Evolutionary conservation across 2,329 filamentous ascomycete species (phyloP), one percentile per base, ranked within the genome.

Genomic region (Torrubiella hemipterigena): DNA sequence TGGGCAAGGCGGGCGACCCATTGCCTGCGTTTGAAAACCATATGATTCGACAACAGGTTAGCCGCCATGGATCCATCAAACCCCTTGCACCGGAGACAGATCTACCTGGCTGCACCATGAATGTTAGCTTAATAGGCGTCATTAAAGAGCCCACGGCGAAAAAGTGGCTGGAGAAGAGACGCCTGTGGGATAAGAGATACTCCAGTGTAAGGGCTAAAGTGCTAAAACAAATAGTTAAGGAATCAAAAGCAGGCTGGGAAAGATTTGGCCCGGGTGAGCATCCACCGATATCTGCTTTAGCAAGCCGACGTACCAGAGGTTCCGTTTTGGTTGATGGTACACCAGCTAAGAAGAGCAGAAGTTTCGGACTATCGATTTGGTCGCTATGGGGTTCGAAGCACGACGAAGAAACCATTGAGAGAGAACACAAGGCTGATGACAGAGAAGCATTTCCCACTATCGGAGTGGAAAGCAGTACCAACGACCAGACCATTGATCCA

Each of bases 21-120:
- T 58, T 95, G 1, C 89, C 86, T 0, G 58, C 68, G 0, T 96
- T 95, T 54, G 68, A 73, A 31, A 66, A 80, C 37, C 78, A 93
- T 51, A 95, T 96, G 87, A 87, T 98, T 38, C 79, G 91, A 7
- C 86, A 98, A 51, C 68, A 81, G 17, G 77, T 96, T 14, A 81
- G 83, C 38, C 67, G 81, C 2, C 75, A 89, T 47, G 91, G 91
- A 5, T 65, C 69, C 10, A 77, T 87, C 15, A 75, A 77, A 36
- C 68, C 74, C 1, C 64, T 98, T 5, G 66, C 73, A 0, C 65
- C 75, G 0, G 65, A 74, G 14, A 59, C 67, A 1, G 71, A 83
- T 4, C 64, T 94, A 1, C 65, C 72, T 0, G 81, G 42, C 41
- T 94, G 55, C 57, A 75, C 43, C 13, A 58, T 93, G 14, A 58